Evolutionary conservation across 129 eudicot species (phyloP), one percentile per base, ranked within the genome.

Genomic region (Saussurea involucrata): DNA sequence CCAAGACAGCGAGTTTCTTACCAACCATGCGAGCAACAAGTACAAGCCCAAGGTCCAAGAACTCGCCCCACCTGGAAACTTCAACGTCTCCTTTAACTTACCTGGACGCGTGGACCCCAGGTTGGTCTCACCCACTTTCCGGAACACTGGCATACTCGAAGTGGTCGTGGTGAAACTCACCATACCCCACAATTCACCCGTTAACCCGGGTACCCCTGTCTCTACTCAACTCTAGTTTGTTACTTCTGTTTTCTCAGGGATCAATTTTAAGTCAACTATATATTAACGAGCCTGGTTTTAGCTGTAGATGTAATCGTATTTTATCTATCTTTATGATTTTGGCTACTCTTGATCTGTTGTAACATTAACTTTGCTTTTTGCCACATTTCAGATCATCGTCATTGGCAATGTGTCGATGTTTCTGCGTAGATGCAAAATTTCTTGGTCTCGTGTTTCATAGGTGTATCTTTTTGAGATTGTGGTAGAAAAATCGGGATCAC

Each of bases 101-200:
- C 97, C 97, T 8, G 97, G 94, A 11, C 90, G 87, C 8, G 90
- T 91, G 13, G 97, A 91, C 76, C 87, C 97, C 2, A 79, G 94
- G 81, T 58, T 88, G 61, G 74, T 70, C 34, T 31, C 83, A 0
- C 81, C 84, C 18, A 58, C 77, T 46, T 85, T 85, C 75, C 76
- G 78, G 63, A 60, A 85, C 15, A 78, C 80, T 29, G 94, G 94
- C 57, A 88, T 91, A 73, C 89, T 88, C 13, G 94, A 91, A 69
- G 90, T 74, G 6, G 81, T 82, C 6, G 86, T 91, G 21, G 49
- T 87, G 84, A 91, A 91, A 78, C 69, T 71, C 69, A 86, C 60
- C 22, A 8, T 68, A 60, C 87, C 88, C 31, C 13, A 4, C 71
- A 60, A 25, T 40, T 71, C 71, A 67, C 79, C 71, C 75, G 68